Percentiles rank a stretch among this genome's conserved stretches.
These are phyloP conservation scores for Herpomyces periplanetae DNA, from an alignment of 2,329 filamentous ascomycete genomes.

Conservation along the genomic window DNA sequence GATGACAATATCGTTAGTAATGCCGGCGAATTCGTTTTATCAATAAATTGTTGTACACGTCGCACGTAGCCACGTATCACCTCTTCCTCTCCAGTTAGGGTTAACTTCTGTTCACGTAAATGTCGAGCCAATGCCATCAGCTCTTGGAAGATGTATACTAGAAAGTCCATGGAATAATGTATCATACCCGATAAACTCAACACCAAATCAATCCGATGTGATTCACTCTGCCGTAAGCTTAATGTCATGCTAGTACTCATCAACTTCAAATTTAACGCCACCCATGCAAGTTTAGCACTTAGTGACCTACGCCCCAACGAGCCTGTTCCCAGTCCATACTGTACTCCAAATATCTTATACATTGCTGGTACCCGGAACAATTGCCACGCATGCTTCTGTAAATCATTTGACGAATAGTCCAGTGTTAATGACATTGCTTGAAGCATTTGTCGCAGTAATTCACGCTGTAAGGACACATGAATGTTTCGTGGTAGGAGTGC, in stretches of 20 bases:
- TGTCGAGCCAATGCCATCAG: slow-evolving; percentile 2
- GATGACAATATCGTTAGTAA: too few relatives aligned
- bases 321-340: slow-evolving; percentile 36
- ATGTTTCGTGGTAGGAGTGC: slow-evolving; percentile 7
- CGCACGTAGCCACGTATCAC: too few relatives aligned
- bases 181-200: slow-evolving; percentile 5
- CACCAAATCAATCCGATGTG: too few relatives aligned
- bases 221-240: slow-evolving; percentile 21
- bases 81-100: slow-evolving; percentile 18
- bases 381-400: slow-evolving; percentile 16
- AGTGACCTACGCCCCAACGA: slow-evolving; percentile 20
- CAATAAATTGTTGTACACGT: too few relatives aligned
- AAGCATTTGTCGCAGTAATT: slow-evolving; percentile 24
- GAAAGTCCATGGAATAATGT: background rate
- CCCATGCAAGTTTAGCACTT: slow-evolving; percentile 30
- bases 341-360: slow-evolving; percentile 33
- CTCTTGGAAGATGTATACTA: slow-evolving; percentile 1
- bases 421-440: slow-evolving; percentile 27
- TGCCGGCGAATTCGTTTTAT: too few relatives aligned
- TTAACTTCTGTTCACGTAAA: slow-evolving; percentile 7
- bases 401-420: slow-evolving; percentile 40
- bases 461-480: slow-evolving; percentile 8
- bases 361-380: slow-evolving; percentile 31
- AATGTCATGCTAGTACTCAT: slow-evolving; percentile 19
- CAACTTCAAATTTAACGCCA: slow-evolving; percentile 32